Percentiles rank a stretch among this genome's conserved stretches.
Conservation (phyloP, 192 early-diverging fungal species). For the Coemansia sp. region DNA sequence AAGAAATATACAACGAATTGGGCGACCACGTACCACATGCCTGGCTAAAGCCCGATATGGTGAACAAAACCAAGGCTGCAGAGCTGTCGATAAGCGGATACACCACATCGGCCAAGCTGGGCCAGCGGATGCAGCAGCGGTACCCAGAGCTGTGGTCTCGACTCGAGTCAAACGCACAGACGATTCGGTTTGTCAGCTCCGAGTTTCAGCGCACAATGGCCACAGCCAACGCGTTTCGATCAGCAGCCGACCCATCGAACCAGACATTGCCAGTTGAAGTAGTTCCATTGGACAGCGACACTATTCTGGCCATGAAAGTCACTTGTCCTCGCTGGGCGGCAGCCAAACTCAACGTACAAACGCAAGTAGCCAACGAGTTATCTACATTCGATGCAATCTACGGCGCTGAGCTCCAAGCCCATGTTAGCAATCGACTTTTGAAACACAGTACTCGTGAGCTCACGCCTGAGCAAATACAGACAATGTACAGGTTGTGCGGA, state of each 20-base stretch:
- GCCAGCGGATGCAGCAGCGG: slow-evolving; percentile 8
- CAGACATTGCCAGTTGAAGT: slow-evolving; percentile 16
- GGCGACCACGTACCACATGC: slow-evolving; percentile 12
- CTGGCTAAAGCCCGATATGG: slow-evolving; percentile 31
- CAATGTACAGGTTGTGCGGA: slow-evolving; percentile 33
- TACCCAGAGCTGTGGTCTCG: slow-evolving; percentile 14
- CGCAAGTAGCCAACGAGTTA: neutral
- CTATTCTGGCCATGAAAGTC: slow-evolving; percentile 26
- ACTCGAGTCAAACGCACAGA: neutral
- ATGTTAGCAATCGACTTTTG: slow-evolving; percentile 1
- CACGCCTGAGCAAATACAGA: slow-evolving; percentile 10
- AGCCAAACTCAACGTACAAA: neutral
- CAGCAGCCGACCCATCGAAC: slow-evolving; percentile 16
- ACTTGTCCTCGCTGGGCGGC: slow-evolving; percentile 30
- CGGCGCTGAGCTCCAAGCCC: neutral
- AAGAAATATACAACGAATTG: slow-evolving; percentile 7
- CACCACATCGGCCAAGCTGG: slow-evolving; percentile 16
- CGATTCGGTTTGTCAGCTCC: slow-evolving; percentile 31
- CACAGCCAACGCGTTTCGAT: slow-evolving; percentile 27
- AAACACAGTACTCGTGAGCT: neutral
- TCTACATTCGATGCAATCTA: slow-evolving; percentile 25
- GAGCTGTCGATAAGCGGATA: slow-evolving; percentile 16
- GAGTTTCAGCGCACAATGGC: slow-evolving; percentile 28
- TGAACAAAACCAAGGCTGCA: slow-evolving; percentile 8
- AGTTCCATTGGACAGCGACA: slow-evolving; percentile 28